Percentiles rank a stretch among this genome's conserved stretches.
Evolutionary conservation across 208 protist genomes (phyloP).

Genomic region (Cochliopodium minus): DNA sequence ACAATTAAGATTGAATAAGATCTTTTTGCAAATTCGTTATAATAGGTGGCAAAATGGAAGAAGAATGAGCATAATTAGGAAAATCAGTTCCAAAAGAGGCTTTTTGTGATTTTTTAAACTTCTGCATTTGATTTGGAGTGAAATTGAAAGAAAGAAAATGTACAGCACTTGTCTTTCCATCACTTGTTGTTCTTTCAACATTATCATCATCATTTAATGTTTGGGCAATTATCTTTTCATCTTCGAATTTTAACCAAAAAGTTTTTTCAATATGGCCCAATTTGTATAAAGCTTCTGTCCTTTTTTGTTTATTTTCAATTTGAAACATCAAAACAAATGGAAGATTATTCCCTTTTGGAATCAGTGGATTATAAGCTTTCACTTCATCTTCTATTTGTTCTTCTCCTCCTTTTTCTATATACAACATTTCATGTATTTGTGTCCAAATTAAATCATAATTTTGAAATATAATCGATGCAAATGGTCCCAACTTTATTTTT

Average conservation of each 20-base stretch:
- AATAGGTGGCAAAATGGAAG: background rate
- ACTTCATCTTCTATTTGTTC: background rate
- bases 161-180: background rate
- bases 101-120: background rate
- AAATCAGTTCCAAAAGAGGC: background rate
- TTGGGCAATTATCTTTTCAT: background rate
- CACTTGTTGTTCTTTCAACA: background rate
- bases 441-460: background rate
- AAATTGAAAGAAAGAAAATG: background rate
- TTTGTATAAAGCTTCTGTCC: background rate
- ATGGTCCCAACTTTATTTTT: no score
- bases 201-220: background rate
- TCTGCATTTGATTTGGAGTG: background rate
- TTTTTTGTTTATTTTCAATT: background rate
- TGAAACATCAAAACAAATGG: background rate
- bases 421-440: background rate
- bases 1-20: background rate
- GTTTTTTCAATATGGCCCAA: background rate
- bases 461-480: background rate
- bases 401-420: background rate
- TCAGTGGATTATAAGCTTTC: background rate
- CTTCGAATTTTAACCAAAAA: background rate
- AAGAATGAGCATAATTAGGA: background rate
- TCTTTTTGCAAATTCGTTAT: background rate
- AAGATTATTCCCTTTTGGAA: background rate